These are phyloP conservation scores for Yamadazyma sp. DNA, from an alignment of 1,139 yeast species.

Conservation along the genomic window DNA sequence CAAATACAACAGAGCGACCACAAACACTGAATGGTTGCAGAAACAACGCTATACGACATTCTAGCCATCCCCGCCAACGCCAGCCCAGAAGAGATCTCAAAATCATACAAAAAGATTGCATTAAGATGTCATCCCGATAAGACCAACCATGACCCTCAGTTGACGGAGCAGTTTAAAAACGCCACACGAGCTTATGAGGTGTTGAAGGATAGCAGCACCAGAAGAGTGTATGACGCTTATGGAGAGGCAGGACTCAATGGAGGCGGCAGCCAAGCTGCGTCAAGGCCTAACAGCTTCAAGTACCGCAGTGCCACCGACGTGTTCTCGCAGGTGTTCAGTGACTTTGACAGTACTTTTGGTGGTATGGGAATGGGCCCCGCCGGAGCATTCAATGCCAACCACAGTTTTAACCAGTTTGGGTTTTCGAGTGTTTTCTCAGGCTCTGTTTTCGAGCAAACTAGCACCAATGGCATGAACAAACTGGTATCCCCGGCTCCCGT, in stretches of 20 bases:
- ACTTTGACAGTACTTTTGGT: constrained; percentile 34
- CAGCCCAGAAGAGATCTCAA: constrained; percentile 39
- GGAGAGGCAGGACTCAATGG: constrained; percentile 44
- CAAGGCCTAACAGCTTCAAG: constrained; percentile 11
- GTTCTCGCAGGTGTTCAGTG: constrained; percentile 42
- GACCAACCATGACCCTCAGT: constrained; percentile 43
- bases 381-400: not conserved
- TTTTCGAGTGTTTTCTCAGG: not conserved
- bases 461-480: constrained; percentile 18
- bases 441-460: constrained; percentile 2
- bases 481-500: constrained; percentile 22
- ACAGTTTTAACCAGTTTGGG: constrained; percentile 6
- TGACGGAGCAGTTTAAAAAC: constrained; percentile 46
- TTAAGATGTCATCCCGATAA: constrained; percentile 49
- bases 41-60: constrained; percentile 36
- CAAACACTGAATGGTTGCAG: constrained; percentile 12
- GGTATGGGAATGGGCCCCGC: constrained; percentile 7
- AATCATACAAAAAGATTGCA: constrained; percentile 41
- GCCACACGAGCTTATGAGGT: constrained; percentile 46
- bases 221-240: constrained; percentile 37
- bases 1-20: not conserved
- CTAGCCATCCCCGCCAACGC: constrained; percentile 36
- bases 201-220: constrained; percentile 28
- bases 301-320: constrained; percentile 25
- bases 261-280: too few species aligned